phyloP scores from a whole-genome alignment of 129 eudicot species.

The Tanacetum coccineum region DNA sequence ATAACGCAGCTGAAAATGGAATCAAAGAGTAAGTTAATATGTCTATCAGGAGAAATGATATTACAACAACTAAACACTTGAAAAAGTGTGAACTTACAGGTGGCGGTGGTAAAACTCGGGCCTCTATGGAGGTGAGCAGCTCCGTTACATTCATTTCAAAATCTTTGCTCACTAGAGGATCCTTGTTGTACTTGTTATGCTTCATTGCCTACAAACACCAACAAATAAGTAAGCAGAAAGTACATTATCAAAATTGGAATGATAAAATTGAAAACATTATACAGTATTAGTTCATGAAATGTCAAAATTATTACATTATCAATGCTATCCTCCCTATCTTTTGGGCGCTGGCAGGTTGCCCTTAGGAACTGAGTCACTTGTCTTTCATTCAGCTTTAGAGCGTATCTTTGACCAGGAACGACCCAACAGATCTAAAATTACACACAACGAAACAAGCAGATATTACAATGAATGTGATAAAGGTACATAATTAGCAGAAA shows the following conservation, averaged over 20 bases:
- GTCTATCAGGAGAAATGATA: too few relatives aligned
- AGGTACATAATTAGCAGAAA: neutral
- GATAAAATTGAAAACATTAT: neutral
- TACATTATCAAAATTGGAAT: neutral
- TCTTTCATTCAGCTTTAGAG: constrained; percentile 48
- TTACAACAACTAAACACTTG: too few relatives aligned
- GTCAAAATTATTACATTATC: constrained; percentile 15
- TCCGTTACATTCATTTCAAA: constrained; percentile 51
- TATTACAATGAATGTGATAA: neutral
- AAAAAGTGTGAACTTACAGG: neutral
- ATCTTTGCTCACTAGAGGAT: constrained; percentile 34
- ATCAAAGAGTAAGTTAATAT: too few relatives aligned
- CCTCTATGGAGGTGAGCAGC: constrained; percentile 41
- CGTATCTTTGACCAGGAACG: constrained; percentile 46
- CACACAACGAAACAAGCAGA: neutral
- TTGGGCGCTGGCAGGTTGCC: constrained; percentile 71
- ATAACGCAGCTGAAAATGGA: neutral
- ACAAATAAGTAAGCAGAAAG: neutral
- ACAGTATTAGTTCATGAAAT: neutral
- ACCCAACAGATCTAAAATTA: constrained; percentile 43
- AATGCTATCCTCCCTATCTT: constrained; percentile 33
- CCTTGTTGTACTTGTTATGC: constrained; percentile 35
- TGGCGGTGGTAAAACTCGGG: constrained; percentile 54
- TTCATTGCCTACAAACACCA: constrained; percentile 31
- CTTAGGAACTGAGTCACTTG: constrained; percentile 52